Evolutionary conservation across 805 yeast species (phyloP).

Genomic region (Metschnikowia dekortorum): DNA sequence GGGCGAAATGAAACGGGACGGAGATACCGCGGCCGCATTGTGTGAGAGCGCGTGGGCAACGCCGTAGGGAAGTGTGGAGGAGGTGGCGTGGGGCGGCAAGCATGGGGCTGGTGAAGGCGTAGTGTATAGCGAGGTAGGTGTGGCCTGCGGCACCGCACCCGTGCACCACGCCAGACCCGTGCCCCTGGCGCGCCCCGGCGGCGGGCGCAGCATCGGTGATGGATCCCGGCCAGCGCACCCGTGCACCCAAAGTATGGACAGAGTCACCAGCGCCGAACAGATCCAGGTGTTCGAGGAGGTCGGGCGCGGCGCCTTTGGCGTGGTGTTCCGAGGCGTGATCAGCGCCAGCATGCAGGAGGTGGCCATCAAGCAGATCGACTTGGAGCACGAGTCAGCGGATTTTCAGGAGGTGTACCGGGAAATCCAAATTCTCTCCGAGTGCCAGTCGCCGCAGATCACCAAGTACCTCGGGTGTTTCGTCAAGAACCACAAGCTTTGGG

Average conservation of each 20-base stretch:
- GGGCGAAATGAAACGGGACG: neutral
- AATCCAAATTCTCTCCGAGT: slow-evolving; percentile 63
- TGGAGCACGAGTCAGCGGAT: slow-evolving; percentile 62
- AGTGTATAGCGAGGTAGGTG: too few relatives aligned
- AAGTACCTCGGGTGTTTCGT: slow-evolving; percentile 69
- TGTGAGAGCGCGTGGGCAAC: neutral
- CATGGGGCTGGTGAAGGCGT: neutral
- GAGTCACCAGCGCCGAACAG: slow-evolving; percentile 32
- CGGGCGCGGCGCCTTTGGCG: slow-evolving; percentile 78
- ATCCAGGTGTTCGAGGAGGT: slow-evolving; percentile 48
- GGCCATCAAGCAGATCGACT: slow-evolving; percentile 64
- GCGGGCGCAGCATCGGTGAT: too few relatives aligned
- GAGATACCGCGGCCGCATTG: too few relatives aligned
- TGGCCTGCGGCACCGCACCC: neutral
- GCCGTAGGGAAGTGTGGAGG: neutral
- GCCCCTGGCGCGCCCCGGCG: too few relatives aligned
- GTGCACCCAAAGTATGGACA: slow-evolving; percentile 5
- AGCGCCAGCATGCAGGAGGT: slow-evolving; percentile 40
- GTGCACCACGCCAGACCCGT: neutral
- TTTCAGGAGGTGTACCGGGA: slow-evolving; percentile 70
- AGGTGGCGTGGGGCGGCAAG: neutral
- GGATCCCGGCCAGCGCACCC: neutral
- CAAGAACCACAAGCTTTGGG: slow-evolving; percentile 67
- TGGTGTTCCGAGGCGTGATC: slow-evolving; percentile 62
- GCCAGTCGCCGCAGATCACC: slow-evolving; percentile 60